phyloP scores from a whole-genome alignment of 306 rosid species.

The Ochetophila trinervis region DNA sequence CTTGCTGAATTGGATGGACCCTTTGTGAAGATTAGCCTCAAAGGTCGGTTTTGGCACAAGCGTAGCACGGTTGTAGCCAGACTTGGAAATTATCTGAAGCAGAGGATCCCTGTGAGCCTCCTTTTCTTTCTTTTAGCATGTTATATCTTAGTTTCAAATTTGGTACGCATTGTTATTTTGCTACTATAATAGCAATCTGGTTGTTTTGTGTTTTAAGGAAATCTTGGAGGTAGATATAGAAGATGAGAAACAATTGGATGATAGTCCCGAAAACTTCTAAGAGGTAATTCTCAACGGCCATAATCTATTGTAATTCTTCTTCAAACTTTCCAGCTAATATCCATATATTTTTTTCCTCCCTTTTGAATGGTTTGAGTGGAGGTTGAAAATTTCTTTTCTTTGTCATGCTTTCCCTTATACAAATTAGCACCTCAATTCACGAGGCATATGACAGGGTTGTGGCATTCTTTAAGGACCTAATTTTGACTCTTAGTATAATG shows the following conservation, averaged over 20 bases:
- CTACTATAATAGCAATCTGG: background rate
- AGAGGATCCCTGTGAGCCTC: constrained; percentile 79
- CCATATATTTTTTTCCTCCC: background rate
- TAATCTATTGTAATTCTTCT: background rate
- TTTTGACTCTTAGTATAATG: no score
- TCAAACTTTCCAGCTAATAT: background rate
- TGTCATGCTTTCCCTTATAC: background rate
- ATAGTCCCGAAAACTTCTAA: constrained; percentile 80
- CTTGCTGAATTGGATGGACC: constrained; percentile 86
- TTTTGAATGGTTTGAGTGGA: background rate
- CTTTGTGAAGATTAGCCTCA: constrained; percentile 76
- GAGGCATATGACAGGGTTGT: no score
- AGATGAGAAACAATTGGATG: constrained; percentile 93
- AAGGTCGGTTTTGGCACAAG: constrained; percentile 92
- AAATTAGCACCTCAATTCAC: no score
- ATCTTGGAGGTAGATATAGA: constrained; percentile 90
- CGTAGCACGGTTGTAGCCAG: constrained; percentile 74
- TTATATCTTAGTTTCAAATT: background rate
- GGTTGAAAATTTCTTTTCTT: background rate
- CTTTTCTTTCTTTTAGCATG: background rate
- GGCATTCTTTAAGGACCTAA: no score
- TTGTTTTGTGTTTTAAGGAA: constrained; percentile 50
- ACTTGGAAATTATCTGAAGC: constrained; percentile 69
- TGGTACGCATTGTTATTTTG: background rate
- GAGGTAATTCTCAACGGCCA: constrained; percentile 9